Evolutionary conservation across 2,329 filamentous ascomycete species (phyloP).

Genomic region (Microsporum audouinii): DNA sequence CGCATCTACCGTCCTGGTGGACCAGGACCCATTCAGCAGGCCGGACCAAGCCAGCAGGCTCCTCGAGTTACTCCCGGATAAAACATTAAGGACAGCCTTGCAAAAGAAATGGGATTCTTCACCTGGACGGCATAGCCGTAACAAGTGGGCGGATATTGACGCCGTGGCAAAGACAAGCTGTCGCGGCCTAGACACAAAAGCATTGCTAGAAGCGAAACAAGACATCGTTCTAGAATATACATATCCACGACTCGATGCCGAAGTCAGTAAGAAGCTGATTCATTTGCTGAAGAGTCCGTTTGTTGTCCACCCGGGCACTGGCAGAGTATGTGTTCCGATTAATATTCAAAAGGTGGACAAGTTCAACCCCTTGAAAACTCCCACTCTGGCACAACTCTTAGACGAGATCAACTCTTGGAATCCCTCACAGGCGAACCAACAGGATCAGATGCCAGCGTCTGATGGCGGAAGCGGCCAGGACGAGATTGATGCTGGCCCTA

Average conservation of each 20-base stretch:
- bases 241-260: slow-evolving; percentile 90
- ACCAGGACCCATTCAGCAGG: slow-evolving; percentile 74
- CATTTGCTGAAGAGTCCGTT: slow-evolving; percentile 97
- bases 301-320: slow-evolving; percentile 89
- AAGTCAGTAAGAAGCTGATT: slow-evolving; percentile 95
- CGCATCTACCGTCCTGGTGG: slow-evolving; percentile 64
- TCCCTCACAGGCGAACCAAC: slow-evolving; percentile 21
- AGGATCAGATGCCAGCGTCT: slow-evolving; percentile 1
- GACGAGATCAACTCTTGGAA: slow-evolving; percentile 78
- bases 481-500: slow-evolving; percentile 22
- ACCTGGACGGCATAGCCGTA: slow-evolving; percentile 60
- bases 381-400: slow-evolving; percentile 72
- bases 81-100: slow-evolving; percentile 61
- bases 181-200: slow-evolving; percentile 58
- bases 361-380: slow-evolving; percentile 81
- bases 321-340: slow-evolving; percentile 90
- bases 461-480: background rate
- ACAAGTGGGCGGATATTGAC: slow-evolving; percentile 94
- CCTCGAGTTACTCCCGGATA: slow-evolving; percentile 74
- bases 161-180: slow-evolving; percentile 63
- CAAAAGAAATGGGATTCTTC: slow-evolving; percentile 84
- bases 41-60: slow-evolving; percentile 63
- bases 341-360: slow-evolving; percentile 60
- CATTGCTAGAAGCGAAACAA: slow-evolving; percentile 79
- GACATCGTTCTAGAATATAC: slow-evolving; percentile 96